Base-by-base conservation (phyloP, 306 rosid species). In the Dryas alaskensis region DNA sequence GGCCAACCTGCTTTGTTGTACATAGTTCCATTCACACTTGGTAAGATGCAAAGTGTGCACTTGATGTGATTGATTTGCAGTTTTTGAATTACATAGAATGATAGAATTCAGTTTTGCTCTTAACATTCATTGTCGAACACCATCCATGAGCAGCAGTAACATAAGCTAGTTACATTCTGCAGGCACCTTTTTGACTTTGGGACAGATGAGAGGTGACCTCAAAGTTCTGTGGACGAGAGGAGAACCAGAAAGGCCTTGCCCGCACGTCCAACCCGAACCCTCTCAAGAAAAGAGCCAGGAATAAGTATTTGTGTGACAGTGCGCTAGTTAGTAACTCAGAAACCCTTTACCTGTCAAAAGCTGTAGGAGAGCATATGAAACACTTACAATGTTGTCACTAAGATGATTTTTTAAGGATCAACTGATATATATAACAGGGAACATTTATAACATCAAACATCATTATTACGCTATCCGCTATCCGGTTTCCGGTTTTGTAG, bases 1-100 rank as follows among this genome's bases (percentile, higher is more conserved):
- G 99, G 98, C 72, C 99, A 95, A 78, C 99, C 99, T 0, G 99
- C 99, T 78, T 84, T 95, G 82, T 90, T 95, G 61, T 95, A 92
- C 84, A 95, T 92, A 55, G 99, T 95, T 54, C 99, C 99, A 8
- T 95, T 95, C 79, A 95, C 93, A 25, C 92, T 95, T 8, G 98
- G 99, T 95, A 75, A 86, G 97, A 60, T 2, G n/a, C 68, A 37
- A 17, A 31, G 37, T 31, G 37, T 31, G 37, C 37, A 31, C 37
- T 31, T 31, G 37, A 31, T 31, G 37, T 31, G 37, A 31, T 31
- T 31, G 37, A 31, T 31, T 31, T 31, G 37, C 37, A 31, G 37
- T 1, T 1, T 31, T 31, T 31, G 37, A 31, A 31, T 31, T 31
- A 31, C 37, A 31, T 31, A 31, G 37, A 31, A 31, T 37, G 45